Evolutionary conservation across 257 asterid species (phyloP).

Genomic region (Nicotiana attenuata): DNA sequence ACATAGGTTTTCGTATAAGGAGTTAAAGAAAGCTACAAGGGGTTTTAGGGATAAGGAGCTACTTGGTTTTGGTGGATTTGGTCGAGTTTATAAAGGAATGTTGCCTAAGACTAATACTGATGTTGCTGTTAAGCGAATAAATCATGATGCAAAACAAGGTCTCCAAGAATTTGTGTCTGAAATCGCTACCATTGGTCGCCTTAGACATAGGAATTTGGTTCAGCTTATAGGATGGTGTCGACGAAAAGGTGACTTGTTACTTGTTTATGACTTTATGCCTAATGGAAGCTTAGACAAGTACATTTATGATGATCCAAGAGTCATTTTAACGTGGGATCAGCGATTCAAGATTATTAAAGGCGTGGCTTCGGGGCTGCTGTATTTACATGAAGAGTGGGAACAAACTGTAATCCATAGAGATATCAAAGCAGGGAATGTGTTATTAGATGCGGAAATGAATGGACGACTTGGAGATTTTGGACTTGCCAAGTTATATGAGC

Average conservation of each 20-base stretch:
- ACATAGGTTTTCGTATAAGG: conserved; percentile 50
- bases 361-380: conserved; percentile 56
- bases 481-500: conserved; percentile 61
- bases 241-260: conserved; percentile 38
- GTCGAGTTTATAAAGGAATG: conserved; percentile 62
- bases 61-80: conserved; percentile 74
- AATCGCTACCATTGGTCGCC: conserved; percentile 47
- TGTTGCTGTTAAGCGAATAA: conserved; percentile 61
- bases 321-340: conserved; percentile 50
- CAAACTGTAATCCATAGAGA: conserved; percentile 74
- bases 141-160: conserved; percentile 55
- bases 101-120: conserved; percentile 30
- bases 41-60: conserved; percentile 50
- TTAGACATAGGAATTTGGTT: conserved; percentile 67
- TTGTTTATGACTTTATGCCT: conserved; percentile 73
- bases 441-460: conserved; percentile 51
- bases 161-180: conserved; percentile 52
- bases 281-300: conserved; percentile 66
- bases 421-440: conserved; percentile 60
- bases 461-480: conserved; percentile 75
- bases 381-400: conserved; percentile 72
- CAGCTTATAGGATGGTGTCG: conserved; percentile 60
- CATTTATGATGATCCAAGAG: conserved; percentile 37
- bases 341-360: conserved; percentile 61
- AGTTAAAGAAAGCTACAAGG: conserved; percentile 58